Base-by-base conservation (phyloP, 441 rosid genomes). In the Dalechampia spathulata region DNA sequence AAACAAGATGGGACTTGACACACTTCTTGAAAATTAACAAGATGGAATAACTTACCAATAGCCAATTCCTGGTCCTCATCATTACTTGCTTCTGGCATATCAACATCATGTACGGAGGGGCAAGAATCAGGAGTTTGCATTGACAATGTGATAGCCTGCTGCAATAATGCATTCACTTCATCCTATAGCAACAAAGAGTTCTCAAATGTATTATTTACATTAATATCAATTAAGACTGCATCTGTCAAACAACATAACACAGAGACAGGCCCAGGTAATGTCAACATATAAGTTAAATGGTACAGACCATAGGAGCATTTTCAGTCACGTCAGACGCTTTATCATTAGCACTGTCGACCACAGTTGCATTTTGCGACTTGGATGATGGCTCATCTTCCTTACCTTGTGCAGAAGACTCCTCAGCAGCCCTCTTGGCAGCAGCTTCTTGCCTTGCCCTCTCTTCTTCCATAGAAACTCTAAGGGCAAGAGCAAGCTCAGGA, bases 371-470 rank as follows among this genome's bases (percentile, higher is more conserved):
- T 70, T 78, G 82, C 0, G 82, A 68, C 39, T 47, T 75, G 49
- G 83, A 70, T 41, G 78, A 62, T 19, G 72, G 39, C 63, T 67
- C 86, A 59, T 72, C 95, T 32, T 69, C 86, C 55, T 75, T 79
- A 53, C 68, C 75, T 55, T 75, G 74, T 60, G 65, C 72, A 61
- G 75, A 60, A 60, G 82, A 78, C 69, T 85, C 93, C 46, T 85
- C 88, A 1, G 90, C 81, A 41, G 85, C 82, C 82, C 73, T 78
- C 69, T 83, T 87, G 53, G 93, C 93, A 60, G 90, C 86, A 68
- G 93, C 93, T 67, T 87, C 96, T 71, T 87, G 93, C 69, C 93
- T 85, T 60, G 96, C 90, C 72, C 96, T 87, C 76, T 87, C 96
- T 75, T 85, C 96, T 77, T 85, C 88, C 94, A 87, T 85, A 23